Base-by-base conservation (phyloP, 805 yeast genomes). In the Myxozyma kluyveri region DNA sequence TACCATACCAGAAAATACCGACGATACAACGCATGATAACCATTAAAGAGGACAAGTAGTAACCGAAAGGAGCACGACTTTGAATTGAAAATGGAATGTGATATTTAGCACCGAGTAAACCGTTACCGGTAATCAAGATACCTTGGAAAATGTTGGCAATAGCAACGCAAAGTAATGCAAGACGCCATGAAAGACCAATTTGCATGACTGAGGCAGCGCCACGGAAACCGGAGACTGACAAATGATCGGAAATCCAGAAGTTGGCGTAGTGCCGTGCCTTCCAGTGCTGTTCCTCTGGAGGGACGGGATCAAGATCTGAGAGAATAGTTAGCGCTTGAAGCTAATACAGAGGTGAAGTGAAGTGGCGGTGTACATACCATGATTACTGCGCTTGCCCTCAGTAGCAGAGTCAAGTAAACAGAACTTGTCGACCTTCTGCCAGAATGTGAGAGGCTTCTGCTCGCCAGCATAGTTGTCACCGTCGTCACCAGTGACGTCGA, bases 1-100 rank as follows among this genome's bases (percentile, higher is more conserved):
- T 93, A 22, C 93, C 82, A 64, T 84, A 88, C 96, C 96, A 89
- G 47, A 89, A 81, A 61, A 82, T 77, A 29, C 88, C 85, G 88
- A 89, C 84, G 9, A 86, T 90, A 35, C 87, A 91, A 70, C 97
- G 79, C 70, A 89, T 88, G 46, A 88, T 63, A 42, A 89, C 82
- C 3, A 52, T 47, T 18, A 58, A 22, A 95, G 96, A 96, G 95
- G 89, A 52, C 84, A 72, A 0, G 89, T 83, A 47, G 95, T 95
- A 74, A 45, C 97, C 97, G 70, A 88, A 89, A 1, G 93, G 80
- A 0, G 91, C 79, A 58, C 97, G 75, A 37, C 83, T 78, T 19
- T 83, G 75, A 17, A 86, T 86, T 1, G 95, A 93, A 74, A 86
- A 86, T 0, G 90, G 80, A 54, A 85, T 73, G 63, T 58, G 61